Evolutionary conservation across 352 stramenopile genomes (phyloP), one percentile per base, ranked within the genome.

Genomic region (Elongisporangium prolatum): DNA sequence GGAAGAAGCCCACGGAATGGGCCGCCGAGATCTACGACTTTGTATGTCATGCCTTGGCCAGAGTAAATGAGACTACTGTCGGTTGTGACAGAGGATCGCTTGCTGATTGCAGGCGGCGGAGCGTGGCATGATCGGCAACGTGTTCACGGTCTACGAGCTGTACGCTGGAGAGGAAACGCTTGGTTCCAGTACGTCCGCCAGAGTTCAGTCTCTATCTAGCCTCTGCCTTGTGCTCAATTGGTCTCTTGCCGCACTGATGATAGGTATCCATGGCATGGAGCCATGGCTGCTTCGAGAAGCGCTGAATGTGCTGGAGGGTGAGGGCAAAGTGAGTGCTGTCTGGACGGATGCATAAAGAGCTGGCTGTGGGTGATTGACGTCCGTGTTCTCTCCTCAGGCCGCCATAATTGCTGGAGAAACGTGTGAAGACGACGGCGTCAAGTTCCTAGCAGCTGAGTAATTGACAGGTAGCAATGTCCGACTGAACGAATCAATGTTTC

Each of bases 71-170:
- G 51, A 18, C 56, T 47, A 50, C 11, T 60, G 5, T 25, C 22
- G 9, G 22, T 40, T 69, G 37, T 60, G n/a, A 24, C 40, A 52
- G 71, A 71, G 49, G 59, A 56, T 56, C 55, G 49, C 40, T 28
- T 11, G n/a, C 0, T 34, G 44, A 4, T 14, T 50, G 14, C 53
- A 92, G 84, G 82, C 82, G 18, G 84, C 77, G 48, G 74, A 84
- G 17, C 70, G 81, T 37, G 80, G 73, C 5, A 94, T 94, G 85
- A 21, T 92, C 48, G 82, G 77, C 51, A 92, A 90, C 28, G 83
- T 94, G 16, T 94, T 89, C 53, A 94, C 85, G 38, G 75, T 94
- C 25, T 94, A 91, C 63, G 85, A 94, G 61, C 66, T 94, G 51
- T 91, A 94, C 59, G 81, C 85, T 10, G 85, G 85, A 47, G 85